A percentile compares a stretch with the other conserved stretches of the same genome.
Conservation (phyloP, 768 basidiomycete species). For the Rubroboletus satanas region DNA sequence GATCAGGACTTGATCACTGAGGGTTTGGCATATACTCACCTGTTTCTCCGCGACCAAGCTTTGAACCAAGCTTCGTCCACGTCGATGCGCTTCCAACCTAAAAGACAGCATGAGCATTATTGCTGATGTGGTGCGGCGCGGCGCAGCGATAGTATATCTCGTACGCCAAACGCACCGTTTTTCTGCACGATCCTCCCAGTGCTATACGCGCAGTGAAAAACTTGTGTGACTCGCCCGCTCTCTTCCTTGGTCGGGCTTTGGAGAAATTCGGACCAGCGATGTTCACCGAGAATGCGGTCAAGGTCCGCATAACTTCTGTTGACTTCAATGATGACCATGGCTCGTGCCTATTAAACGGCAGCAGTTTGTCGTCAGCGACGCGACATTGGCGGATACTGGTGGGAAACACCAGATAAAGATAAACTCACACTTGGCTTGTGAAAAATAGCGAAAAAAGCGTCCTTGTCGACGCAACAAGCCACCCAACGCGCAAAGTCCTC, state of each 20-base stretch:
- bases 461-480: slow-evolving; percentile 36
- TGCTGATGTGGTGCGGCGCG: background rate
- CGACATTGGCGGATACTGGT: background rate
- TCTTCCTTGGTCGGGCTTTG: slow-evolving; percentile 30
- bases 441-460: slow-evolving; percentile 38
- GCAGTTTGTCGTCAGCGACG: background rate
- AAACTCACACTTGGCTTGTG: slow-evolving; percentile 43
- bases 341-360: slow-evolving; percentile 33
- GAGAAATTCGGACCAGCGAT: slow-evolving; percentile 42
- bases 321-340: slow-evolving; percentile 45
- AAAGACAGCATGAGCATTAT: background rate
- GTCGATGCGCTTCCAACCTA: slow-evolving; percentile 48
- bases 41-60: slow-evolving; percentile 22
- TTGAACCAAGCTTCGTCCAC: slow-evolving; percentile 44
- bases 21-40: slow-evolving; percentile 14
- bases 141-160: background rate
- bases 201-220: slow-evolving; percentile 40
- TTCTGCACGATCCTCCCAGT: slow-evolving; percentile 43
- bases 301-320: slow-evolving; percentile 29
- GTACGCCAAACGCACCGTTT: slow-evolving; percentile 32
- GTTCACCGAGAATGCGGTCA: slow-evolving; percentile 39
- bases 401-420: background rate
- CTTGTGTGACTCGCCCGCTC: slow-evolving; percentile 21
- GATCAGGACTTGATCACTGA: background rate
- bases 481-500: slow-evolving; percentile 42